Evolutionary conservation across 2,329 filamentous ascomycete species (phyloP).

Genomic region (Ascochyta rabiei): DNA sequence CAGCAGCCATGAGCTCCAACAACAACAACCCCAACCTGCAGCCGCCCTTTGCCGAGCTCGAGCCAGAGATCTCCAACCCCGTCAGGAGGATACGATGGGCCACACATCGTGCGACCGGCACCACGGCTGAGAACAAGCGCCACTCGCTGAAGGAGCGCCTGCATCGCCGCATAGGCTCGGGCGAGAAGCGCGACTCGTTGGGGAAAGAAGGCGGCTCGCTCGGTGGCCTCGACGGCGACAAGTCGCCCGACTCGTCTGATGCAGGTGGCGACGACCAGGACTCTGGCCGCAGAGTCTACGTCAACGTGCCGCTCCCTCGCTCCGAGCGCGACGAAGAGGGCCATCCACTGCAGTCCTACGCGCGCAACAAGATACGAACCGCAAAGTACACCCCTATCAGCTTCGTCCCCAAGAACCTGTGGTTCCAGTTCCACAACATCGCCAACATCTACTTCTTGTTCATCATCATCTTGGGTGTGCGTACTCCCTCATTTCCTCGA

Average conservation of each 20-base stretch:
- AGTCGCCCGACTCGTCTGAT: constrained; percentile 48
- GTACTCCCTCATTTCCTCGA: constrained; percentile 48
- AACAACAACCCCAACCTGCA: constrained; percentile 21
- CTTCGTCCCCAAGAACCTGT: constrained; percentile 95
- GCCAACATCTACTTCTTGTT: constrained; percentile 99
- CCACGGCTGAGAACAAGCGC: constrained; percentile 79
- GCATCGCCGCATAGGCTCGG: constrained; percentile 65
- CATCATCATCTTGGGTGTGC: constrained; percentile 89
- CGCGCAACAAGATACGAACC: constrained; percentile 95
- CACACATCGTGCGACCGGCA: constrained; percentile 82
- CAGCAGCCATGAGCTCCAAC: constrained; percentile 17
- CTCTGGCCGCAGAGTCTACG: constrained; percentile 69
- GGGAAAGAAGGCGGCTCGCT: constrained; percentile 42
- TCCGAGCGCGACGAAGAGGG: constrained; percentile 82
- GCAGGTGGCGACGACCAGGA: constrained; percentile 48
- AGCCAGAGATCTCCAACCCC: constrained; percentile 62
- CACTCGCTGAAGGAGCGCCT: constrained; percentile 79
- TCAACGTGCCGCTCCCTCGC: constrained; percentile 81
- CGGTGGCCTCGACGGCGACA: constrained; percentile 49
- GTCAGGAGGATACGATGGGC: constrained; percentile 92
- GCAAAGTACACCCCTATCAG: constrained; percentile 96
- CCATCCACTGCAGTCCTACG: constrained; percentile 70
- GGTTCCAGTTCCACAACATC: constrained; percentile 97
- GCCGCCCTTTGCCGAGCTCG: constrained; percentile 33
- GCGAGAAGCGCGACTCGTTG: constrained; percentile 65